Percentiles rank a stretch among this genome's conserved stretches.
These are phyloP conservation scores for Brassica balearica DNA, from an alignment of 441 rosid species.

Conservation along the genomic window DNA sequence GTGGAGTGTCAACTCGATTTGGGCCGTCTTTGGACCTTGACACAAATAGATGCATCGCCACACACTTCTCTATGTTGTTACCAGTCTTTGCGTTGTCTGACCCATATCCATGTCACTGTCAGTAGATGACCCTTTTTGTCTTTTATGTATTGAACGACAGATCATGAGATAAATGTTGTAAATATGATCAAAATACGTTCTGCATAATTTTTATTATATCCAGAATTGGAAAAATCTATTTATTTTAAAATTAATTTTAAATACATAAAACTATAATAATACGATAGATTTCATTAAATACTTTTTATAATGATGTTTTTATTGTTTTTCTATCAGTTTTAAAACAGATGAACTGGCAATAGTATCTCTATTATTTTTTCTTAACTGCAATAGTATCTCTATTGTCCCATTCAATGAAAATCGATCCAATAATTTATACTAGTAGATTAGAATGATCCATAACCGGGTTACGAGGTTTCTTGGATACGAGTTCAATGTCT, in stretches of 20 bases:
- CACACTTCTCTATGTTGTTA: neutral
- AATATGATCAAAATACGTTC: neutral
- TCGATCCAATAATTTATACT: neutral
- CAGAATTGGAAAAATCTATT: neutral
- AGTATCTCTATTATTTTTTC: no score
- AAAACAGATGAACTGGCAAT: neutral
- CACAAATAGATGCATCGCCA: neutral
- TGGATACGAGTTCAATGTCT: neutral
- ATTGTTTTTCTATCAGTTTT: neutral
- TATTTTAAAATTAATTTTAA: no score
- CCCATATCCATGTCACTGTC: neutral
- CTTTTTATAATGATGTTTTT: no score
- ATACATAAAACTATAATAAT: neutral
- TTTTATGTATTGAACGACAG: neutral
- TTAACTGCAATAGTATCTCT: neutral
- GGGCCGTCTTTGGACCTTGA: neutral
- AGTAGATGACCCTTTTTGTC: neutral
- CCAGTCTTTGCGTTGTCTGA: neutral
- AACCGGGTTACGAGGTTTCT: neutral
- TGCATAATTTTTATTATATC: neutral
- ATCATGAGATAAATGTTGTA: neutral
- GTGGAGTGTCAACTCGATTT: neutral
- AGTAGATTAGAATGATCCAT: slow-evolving; percentile 5
- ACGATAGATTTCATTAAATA: neutral
- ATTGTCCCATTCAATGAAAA: neutral